Percentiles rank a stretch among this genome's conserved stretches.
phyloP scores from a whole-genome alignment of 169 alveolate species.

The Cryptosporidium muris region DNA sequence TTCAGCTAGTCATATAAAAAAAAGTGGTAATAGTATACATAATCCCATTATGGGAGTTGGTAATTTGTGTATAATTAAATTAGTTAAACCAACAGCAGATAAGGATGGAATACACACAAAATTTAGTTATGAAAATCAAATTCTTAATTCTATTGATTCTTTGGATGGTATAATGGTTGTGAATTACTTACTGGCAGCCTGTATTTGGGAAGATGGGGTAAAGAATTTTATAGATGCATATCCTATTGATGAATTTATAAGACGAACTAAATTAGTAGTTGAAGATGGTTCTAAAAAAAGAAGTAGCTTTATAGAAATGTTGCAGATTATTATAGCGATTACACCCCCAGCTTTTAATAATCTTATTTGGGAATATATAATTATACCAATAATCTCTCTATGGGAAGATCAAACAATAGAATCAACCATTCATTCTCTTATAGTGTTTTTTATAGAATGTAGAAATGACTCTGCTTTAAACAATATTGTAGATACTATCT shows the following conservation, averaged over 20 bases:
- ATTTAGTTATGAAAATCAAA: slow-evolving; percentile 6
- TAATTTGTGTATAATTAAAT: slow-evolving; percentile 22
- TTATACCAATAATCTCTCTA: background rate
- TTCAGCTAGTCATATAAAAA: slow-evolving; percentile 10
- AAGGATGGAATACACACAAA: background rate
- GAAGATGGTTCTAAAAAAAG: background rate
- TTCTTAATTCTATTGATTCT: slow-evolving; percentile 7
- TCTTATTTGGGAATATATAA: slow-evolving; percentile 32
- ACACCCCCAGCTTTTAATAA: slow-evolving; percentile 22
- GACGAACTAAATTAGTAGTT: background rate
- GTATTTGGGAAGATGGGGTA: slow-evolving; percentile 29
- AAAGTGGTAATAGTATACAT: background rate
- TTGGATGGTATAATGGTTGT: slow-evolving; percentile 15
- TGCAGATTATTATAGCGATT: slow-evolving; percentile 1
- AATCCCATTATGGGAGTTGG: background rate
- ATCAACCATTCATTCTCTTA: background rate
- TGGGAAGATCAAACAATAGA: background rate
- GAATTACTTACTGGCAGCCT: slow-evolving; percentile 48
- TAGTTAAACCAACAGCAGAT: slow-evolving; percentile 20
- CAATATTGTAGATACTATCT: slow-evolving; percentile 6
- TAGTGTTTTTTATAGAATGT: background rate
- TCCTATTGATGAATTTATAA: slow-evolving; percentile 18
- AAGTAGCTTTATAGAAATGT: background rate
- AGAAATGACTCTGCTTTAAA: slow-evolving; percentile 8
- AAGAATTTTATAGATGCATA: slow-evolving; percentile 5